Evolutionary conservation across 139 green algal species (phyloP).

Genomic region (Zygnema cylindricum): DNA sequence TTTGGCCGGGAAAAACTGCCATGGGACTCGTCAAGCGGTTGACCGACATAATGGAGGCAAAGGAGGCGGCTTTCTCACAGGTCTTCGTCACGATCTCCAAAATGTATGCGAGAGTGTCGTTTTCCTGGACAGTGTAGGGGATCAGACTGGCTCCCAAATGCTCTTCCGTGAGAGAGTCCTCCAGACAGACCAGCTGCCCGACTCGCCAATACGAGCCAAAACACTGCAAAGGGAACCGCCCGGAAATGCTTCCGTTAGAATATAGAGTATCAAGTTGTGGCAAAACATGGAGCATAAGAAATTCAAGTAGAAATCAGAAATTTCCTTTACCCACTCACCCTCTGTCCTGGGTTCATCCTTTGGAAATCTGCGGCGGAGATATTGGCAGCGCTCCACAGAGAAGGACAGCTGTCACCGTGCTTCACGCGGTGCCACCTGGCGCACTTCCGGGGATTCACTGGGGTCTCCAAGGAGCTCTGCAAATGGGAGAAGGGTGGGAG

Average conservation of each 20-base stretch:
- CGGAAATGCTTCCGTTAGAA: too few species aligned
- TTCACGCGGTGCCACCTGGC: constrained; percentile 31
- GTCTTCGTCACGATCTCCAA: not conserved
- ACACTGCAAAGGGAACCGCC: constrained; percentile 42
- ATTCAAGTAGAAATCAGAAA: too few species aligned
- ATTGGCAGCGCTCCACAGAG: constrained; percentile 32
- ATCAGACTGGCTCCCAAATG: not conserved
- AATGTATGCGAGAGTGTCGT: constrained; percentile 27
- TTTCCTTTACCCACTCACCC: too few species aligned
- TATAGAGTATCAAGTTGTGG: too few species aligned
- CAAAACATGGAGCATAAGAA: too few species aligned
- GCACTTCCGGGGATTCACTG: not conserved
- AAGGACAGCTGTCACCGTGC: constrained; percentile 34
- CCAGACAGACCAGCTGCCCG: constrained; percentile 35
- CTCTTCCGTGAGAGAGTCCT: not conserved
- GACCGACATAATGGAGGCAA: not conserved
- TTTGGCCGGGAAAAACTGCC: constrained; percentile 6
- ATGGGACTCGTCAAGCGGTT: constrained; percentile 20
- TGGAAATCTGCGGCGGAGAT: constrained; percentile 22
- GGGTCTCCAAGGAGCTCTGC: not conserved
- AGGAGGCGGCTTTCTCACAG: constrained; percentile 2
- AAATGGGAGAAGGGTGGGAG: too few species aligned
- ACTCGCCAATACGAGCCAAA: constrained; percentile 22
- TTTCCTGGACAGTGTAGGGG: constrained; percentile 3
- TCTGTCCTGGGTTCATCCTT: constrained; percentile 23